Percentiles rank a stretch among this genome's conserved stretches.
Conservation (phyloP, 78 protist genomes). For the Dictyostelium purpureum region DNA sequence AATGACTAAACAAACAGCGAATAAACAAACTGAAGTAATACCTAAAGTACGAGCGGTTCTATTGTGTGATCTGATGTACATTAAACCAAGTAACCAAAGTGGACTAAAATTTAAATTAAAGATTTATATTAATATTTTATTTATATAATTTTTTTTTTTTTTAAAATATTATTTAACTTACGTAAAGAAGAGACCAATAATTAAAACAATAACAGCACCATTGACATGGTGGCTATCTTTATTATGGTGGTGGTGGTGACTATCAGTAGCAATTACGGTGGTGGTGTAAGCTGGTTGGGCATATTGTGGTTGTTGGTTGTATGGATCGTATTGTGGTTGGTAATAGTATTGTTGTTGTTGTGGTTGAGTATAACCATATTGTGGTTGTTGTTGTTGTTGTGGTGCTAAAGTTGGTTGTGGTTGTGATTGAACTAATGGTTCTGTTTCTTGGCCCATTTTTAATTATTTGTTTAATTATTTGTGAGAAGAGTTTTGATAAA, state of each 20-base stretch:
- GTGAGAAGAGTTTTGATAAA: background rate
- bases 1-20: conserved; percentile 5
- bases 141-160: background rate
- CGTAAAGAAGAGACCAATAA: background rate
- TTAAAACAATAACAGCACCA: background rate
- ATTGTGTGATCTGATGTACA: conserved; percentile 1
- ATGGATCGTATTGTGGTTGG: background rate
- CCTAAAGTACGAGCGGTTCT: background rate
- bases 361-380: background rate
- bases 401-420: background rate
- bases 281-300: background rate
- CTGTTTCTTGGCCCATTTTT: conserved; percentile 2
- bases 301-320: background rate
- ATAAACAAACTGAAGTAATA: conserved; percentile 2
- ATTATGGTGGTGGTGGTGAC: background rate
- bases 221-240: background rate
- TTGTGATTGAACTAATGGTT: background rate
- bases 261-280: background rate
- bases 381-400: conserved; percentile 8
- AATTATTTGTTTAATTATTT: background rate
- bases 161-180: background rate
- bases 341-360: background rate
- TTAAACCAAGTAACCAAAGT: conserved; percentile 17
- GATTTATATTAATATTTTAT: background rate
- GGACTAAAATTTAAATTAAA: background rate